Base-by-base conservation (phyloP, 768 basidiomycete species). In the Hortiboletus flavorubellus region DNA sequence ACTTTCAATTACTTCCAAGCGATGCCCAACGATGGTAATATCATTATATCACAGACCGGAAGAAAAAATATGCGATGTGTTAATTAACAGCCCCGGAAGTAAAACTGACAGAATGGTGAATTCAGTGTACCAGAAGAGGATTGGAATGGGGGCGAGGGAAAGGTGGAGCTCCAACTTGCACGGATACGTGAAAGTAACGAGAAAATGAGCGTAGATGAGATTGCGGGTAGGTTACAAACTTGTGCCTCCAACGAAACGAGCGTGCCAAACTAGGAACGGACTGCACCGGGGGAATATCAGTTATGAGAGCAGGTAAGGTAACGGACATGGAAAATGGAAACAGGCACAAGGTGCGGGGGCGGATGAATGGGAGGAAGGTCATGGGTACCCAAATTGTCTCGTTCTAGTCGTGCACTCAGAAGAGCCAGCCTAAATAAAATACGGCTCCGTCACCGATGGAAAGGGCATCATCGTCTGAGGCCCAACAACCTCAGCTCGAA, bases 21-120 rank as follows among this genome's bases (percentile, higher is more conserved):
- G 42, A 40, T 49, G 48, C 48, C 26, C 40, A 55, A 62, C 59
- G 62, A 64, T 58, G 72, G 65, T 65, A 71, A 62, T 68, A 68
- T 68, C 68, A 71, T 70, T 76, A 76, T 76, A 74, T 71, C 74
- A 75, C 75, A 75, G 56, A 69, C 66, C 55, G 39, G 61, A 64
- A 62, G 51, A 60, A 60, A 60, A 63, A 68, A 73, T 72, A 71
- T 71, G 67, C 71, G 57, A 62, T 60, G 61, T 49, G 53, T 68
- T 69, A 70, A 70, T 67, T 71, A 72, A 62, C 58, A 65, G 61
- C 63, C 65, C 69, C 47, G 21, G 49, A 51, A 53, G 59, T 61
- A 59, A 56, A 59, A 44, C 54, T 38, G 50, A 68, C 57, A 58
- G 57, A 60, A 56, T 43, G 52, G 49, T 56, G 54, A 33, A 51